Evolutionary conservation across 805 yeast species (phyloP), one percentile per base, ranked within the genome.

Genomic region (Ogataea philodendri): DNA sequence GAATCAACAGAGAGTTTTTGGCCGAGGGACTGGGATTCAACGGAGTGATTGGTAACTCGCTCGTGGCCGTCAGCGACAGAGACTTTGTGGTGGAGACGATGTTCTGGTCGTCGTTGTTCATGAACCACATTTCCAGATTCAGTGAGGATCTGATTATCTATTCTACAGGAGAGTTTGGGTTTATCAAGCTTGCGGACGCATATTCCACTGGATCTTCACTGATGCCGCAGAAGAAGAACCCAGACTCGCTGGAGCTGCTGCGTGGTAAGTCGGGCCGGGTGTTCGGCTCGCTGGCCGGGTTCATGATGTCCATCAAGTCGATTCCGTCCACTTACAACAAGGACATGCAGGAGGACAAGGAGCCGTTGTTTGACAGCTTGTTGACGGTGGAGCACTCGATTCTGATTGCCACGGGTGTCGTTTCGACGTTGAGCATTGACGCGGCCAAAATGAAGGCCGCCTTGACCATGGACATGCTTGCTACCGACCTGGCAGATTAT

Each of bases 161-260:
- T 66, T 93, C 97, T 5, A 86, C 96, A 16, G 97, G 96, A 19
- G 99, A 93, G 68, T 93, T 93, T 69, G 96, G 96, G 4, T 93
- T 94, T 59, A 72, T 93, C 45, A 79, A 85, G 60, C 75, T 89
- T 34, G 94, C 96, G 9, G 99, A 93, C 60, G 97, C 98, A 16
- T 93, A 93, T 65, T 93, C 98, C 1, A 93, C 99, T 7, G 99
- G 99, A 9, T 87, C 97, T 5, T 87, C 96, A 17, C 73, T 93
- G 58, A 93, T 93, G 99, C 99, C 99, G 15, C 98, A 93, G 66
- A 93, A 93, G 79, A 93, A 93, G 66, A 93, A 93, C 67, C 96
- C 98, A 3, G 99, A 93, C 62, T 85, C 96, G 18, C 70, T 93
- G 49, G 99, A 93, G 67, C 73, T 93, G 45, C 73, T 94, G 57